A percentile compares a stretch with the other conserved stretches of the same genome.
These are phyloP conservation scores for Fraxinus nigra DNA, from an alignment of 305 asterid genomes.

Conservation along the genomic window DNA sequence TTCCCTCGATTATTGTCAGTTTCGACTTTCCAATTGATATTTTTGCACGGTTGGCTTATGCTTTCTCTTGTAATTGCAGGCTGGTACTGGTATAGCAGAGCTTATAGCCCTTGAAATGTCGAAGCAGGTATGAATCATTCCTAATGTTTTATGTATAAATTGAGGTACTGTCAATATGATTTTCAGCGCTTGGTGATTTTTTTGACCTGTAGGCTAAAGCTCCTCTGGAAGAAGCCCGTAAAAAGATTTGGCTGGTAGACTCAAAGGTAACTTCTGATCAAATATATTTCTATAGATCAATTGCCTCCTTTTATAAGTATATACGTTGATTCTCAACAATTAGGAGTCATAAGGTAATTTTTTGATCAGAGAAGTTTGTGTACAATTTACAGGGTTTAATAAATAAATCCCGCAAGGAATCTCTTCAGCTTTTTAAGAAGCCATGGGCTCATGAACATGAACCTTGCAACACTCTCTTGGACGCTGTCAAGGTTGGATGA, in stretches of 20 bases:
- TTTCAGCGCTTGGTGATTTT: neutral
- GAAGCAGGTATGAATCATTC: constrained; percentile 46
- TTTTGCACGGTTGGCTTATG: neutral
- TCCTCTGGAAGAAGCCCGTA: constrained; percentile 57
- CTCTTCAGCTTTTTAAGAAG: constrained; percentile 76
- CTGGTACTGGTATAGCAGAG: constrained; percentile 91
- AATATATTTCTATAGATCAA: neutral
- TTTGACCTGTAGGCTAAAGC: constrained; percentile 35
- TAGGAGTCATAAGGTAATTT: neutral
- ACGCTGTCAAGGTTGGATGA: constrained; percentile 64
- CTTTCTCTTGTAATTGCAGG: constrained; percentile 41
- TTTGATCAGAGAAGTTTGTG: neutral
- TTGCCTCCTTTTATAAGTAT: neutral
- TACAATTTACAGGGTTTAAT: constrained; percentile 54
- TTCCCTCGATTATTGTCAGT: neutral
- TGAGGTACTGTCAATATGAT: neutral
- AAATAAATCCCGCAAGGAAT: constrained; percentile 57
- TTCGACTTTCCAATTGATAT: neutral
- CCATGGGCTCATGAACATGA: constrained; percentile 88
- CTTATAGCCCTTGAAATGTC: constrained; percentile 81
- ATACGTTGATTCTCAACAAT: too few species aligned
- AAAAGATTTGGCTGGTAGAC: constrained; percentile 81
- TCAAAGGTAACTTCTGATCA: constrained; percentile 52
- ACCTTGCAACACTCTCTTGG: constrained; percentile 55
- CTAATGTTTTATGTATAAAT: neutral